Percentiles rank a stretch among this genome's conserved stretches.
Conservation (phyloP, 352 stramenopile species). For the Phytophthora cajani region DNA sequence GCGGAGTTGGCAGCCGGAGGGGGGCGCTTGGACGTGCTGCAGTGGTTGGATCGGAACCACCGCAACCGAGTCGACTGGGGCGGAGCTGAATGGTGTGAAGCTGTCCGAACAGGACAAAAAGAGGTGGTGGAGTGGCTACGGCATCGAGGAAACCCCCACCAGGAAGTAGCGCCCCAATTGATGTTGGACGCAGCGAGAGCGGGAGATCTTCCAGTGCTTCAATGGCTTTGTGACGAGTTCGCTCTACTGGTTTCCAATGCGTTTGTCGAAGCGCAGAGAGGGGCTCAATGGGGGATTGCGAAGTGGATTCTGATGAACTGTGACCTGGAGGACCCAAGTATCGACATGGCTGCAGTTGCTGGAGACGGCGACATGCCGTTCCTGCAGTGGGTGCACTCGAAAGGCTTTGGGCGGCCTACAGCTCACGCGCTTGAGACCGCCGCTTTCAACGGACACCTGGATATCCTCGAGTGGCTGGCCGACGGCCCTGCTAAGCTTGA, state of each 20-base stretch:
- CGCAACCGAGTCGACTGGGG: constrained; percentile 21
- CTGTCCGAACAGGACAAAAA: constrained; percentile 7
- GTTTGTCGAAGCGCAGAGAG: constrained; percentile 14
- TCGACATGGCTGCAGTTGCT: constrained; percentile 11
- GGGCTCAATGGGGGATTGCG: constrained; percentile 19
- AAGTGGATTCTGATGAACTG: constrained; percentile 24
- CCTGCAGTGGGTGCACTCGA: constrained; percentile 16
- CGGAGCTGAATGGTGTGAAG: constrained; percentile 25
- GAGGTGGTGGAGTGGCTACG: constrained; percentile 21
- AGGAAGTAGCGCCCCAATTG: constrained; percentile 12
- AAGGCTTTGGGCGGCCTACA: constrained; percentile 7
- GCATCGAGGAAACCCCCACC: constrained; percentile 3
- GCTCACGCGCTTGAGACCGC: constrained; percentile 6
- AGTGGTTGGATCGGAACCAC: constrained; percentile 22
- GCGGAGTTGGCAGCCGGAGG: constrained; percentile 10
- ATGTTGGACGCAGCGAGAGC: constrained; percentile 18
- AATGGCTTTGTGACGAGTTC: constrained; percentile 17
- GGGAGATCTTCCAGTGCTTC: constrained; percentile 17
- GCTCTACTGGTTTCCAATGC: background rate
- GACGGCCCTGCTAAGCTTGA: constrained; percentile 13
- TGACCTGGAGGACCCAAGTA: constrained; percentile 10
- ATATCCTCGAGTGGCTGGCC: constrained; percentile 17
- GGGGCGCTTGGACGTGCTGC: constrained; percentile 12
- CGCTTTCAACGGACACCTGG: constrained; percentile 14
- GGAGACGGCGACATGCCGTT: constrained; percentile 10